Conservation (phyloP, 176 grass and related monocot species). For the Oryza rufipogon region DNA sequence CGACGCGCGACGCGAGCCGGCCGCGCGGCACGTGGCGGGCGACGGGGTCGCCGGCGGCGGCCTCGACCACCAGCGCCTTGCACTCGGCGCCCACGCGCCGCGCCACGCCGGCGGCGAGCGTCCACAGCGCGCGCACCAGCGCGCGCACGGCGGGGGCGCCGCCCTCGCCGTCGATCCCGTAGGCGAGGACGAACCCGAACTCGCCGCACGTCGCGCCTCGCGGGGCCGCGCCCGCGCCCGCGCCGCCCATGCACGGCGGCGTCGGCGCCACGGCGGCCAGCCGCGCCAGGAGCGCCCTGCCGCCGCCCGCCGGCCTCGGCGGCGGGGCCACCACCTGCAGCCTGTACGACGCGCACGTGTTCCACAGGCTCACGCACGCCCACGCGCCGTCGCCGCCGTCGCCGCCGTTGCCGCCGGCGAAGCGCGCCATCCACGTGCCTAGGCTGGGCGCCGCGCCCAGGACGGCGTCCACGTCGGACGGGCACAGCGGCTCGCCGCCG, state of each 20-base stretch:
- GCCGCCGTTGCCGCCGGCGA: not conserved
- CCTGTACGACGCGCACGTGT: constrained; percentile 24
- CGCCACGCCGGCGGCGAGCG: not conserved
- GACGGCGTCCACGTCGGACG: constrained; percentile 6
- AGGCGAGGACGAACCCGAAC: constrained; percentile 11
- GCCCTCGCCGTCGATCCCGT: constrained; percentile 4
- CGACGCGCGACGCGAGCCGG: not conserved
- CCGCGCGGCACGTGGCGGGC: not conserved
- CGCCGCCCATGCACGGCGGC: not conserved
- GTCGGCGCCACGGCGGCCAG: not conserved
- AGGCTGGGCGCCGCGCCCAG: constrained; percentile 10
- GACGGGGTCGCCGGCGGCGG: not conserved
- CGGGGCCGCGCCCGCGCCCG: not conserved
- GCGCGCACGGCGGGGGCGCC: not conserved
- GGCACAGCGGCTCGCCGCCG: constrained; percentile 13
- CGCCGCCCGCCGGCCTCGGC: not conserved
- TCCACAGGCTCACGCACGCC: constrained; percentile 37
- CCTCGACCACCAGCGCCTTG: constrained; percentile 2
- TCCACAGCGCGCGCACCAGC: not conserved
- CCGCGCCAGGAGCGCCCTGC: not conserved
- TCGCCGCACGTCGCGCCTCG: not conserved
- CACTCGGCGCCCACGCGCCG: constrained; percentile 3
- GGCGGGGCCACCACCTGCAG: not conserved
- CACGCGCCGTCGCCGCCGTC: not conserved
- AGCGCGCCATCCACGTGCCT: constrained; percentile 30